Percentiles rank a stretch among this genome's conserved stretches.
Evolutionary conservation across 2,329 filamentous ascomycete species (phyloP).

Genomic region (Cladosporium sphaerospermum): DNA sequence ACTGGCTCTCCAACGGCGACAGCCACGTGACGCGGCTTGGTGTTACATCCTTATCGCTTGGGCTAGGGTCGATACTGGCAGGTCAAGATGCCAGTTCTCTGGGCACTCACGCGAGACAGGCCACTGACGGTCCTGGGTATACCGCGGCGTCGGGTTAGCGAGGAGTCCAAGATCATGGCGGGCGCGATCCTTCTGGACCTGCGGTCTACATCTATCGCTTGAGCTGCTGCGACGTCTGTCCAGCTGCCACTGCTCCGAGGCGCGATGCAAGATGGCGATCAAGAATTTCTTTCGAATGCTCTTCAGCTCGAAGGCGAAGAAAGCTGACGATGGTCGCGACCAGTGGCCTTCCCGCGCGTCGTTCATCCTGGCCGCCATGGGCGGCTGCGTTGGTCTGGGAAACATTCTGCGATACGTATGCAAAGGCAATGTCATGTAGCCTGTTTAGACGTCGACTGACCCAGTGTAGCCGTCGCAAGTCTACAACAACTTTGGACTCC

Average conservation of each 20-base stretch:
- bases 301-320: conserved; percentile 13
- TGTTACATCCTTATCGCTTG: conserved; percentile 6
- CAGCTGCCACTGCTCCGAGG: neutral
- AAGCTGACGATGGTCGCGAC: conserved; percentile 41
- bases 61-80: neutral
- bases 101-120: neutral
- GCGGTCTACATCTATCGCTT: neutral
- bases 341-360: conserved; percentile 51
- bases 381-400: conserved; percentile 52
- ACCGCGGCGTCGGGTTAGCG: neutral
- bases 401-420: conserved; percentile 30
- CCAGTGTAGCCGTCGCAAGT: conserved; percentile 48
- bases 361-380: conserved; percentile 54
- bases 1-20: neutral
- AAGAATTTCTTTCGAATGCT: conserved; percentile 9
- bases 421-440: neutral
- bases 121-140: neutral
- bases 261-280: conserved; percentile 1
- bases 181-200: neutral
- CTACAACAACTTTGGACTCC: conserved; percentile 55
- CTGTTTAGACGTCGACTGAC: neutral
- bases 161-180: neutral
- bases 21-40: neutral
- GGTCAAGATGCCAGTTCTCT: neutral
- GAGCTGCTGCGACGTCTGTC: neutral